These are phyloP conservation scores for Phyllosticta paracitricarpa DNA, from an alignment of 2,329 filamentous ascomycete genomes.

Conservation along the genomic window DNA sequence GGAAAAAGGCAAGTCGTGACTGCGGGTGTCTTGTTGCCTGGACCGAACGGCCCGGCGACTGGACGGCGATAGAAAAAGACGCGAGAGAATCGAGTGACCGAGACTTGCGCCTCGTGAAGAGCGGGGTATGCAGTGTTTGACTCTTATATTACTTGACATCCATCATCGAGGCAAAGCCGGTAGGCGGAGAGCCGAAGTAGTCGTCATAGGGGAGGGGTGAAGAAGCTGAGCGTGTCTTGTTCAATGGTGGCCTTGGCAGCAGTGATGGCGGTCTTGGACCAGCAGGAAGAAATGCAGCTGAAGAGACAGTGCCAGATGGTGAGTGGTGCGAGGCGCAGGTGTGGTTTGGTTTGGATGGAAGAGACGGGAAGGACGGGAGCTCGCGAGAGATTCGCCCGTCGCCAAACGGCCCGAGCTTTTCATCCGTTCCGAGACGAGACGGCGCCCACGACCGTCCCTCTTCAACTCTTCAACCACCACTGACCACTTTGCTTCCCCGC, in stretches of 20 bases:
- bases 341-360: no score
- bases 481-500: neutral
- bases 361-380: no score
- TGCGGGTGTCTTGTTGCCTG: neutral
- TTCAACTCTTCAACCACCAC: neutral
- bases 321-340: no score
- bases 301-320: no score
- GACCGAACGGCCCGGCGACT: neutral
- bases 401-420: neutral
- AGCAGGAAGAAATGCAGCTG: no score
- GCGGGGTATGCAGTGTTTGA: neutral
- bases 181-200: neutral
- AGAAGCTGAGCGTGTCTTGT: neutral
- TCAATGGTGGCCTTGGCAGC: no score
- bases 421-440: neutral
- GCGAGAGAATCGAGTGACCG: neutral
- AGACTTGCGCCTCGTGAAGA: neutral
- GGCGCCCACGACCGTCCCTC: neutral
- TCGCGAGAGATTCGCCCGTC: no score
- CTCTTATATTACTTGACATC: neutral
- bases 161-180: neutral
- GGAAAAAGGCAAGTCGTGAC: neutral
- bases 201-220: neutral
- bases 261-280: no score
- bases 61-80: neutral